phyloP scores from a whole-genome alignment of 108 stramenopile species.

The Cyclotella atomus region DNA sequence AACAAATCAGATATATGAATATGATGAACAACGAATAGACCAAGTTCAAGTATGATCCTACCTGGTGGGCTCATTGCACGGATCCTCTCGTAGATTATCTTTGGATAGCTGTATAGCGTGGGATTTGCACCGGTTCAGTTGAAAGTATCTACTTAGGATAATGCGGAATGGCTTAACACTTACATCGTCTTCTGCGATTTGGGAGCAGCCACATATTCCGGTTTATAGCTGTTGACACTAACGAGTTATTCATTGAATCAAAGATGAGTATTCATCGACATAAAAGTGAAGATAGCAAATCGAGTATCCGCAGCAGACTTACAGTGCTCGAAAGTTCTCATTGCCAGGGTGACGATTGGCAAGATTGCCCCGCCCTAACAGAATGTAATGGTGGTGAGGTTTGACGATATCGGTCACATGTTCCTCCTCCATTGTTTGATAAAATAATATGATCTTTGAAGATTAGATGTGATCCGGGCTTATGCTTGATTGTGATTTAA shows the following conservation, averaged over 20 bases:
- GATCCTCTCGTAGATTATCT: constrained; percentile 79
- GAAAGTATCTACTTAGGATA: no score
- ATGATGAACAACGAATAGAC: no score
- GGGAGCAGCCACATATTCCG: constrained; percentile 75
- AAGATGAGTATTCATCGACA: no score
- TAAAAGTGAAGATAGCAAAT: no score
- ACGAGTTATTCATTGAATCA: not conserved
- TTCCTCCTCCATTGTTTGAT: constrained; percentile 28
- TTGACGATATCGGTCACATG: constrained; percentile 27
- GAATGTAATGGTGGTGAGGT: constrained; percentile 74
- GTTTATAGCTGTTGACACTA: constrained; percentile 70
- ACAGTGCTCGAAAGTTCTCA: constrained; percentile 75
- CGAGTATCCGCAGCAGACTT: constrained; percentile 7
- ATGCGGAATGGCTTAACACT: no score
- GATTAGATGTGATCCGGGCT: no score
- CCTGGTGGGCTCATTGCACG: constrained; percentile 51
- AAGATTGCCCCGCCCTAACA: constrained; percentile 84
- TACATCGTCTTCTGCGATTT: constrained; percentile 76
- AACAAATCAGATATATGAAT: no score
- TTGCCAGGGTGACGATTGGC: constrained; percentile 86
- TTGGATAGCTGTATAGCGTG: no score
- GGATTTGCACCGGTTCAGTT: no score
- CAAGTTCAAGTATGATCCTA: no score
- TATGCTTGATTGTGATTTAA: no score
- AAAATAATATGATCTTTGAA: no score